Percentiles rank a stretch among this genome's conserved stretches.
Evolutionary conservation across 148 eudicot species (phyloP).

Genomic region (Diospyros lotus): DNA sequence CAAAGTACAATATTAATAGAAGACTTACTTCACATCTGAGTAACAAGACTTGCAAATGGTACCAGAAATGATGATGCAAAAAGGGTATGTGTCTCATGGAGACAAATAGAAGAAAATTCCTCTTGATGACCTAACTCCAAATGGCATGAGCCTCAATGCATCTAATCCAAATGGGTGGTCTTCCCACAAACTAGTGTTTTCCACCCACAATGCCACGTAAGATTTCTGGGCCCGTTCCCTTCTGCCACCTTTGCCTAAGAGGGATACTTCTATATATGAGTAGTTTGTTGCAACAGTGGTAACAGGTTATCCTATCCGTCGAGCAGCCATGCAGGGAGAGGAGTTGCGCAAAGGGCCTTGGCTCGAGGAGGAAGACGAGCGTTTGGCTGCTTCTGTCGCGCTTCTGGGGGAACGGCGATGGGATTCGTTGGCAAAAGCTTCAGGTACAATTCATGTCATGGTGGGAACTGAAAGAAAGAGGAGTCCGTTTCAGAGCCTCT

Average conservation of each 20-base stretch:
- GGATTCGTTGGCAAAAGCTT: conserved; percentile 64
- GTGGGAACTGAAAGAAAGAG: neutral
- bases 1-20: too few relatives aligned
- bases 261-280: neutral
- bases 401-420: conserved; percentile 55
- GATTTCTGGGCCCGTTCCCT: conserved; percentile 6
- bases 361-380: conserved; percentile 55
- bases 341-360: conserved; percentile 50
- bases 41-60: too few relatives aligned
- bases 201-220: conserved; percentile 28
- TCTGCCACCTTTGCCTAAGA: conserved; percentile 14
- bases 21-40: too few relatives aligned
- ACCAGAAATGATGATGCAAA: conserved; percentile 19
- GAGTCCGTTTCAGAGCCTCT: neutral
- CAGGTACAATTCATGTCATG: conserved; percentile 31
- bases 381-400: conserved; percentile 29
- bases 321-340: conserved; percentile 24
- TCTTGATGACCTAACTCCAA: conserved; percentile 8
- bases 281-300: neutral
- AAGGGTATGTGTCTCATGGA: neutral
- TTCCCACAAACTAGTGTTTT: conserved; percentile 13
- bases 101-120: neutral
- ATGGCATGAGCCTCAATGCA: neutral
- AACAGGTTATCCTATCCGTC: neutral
- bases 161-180: conserved; percentile 14